These are phyloP conservation scores for Cryphonectria carpinicola DNA, from an alignment of 2,329 filamentous ascomycete species.

Conservation along the genomic window DNA sequence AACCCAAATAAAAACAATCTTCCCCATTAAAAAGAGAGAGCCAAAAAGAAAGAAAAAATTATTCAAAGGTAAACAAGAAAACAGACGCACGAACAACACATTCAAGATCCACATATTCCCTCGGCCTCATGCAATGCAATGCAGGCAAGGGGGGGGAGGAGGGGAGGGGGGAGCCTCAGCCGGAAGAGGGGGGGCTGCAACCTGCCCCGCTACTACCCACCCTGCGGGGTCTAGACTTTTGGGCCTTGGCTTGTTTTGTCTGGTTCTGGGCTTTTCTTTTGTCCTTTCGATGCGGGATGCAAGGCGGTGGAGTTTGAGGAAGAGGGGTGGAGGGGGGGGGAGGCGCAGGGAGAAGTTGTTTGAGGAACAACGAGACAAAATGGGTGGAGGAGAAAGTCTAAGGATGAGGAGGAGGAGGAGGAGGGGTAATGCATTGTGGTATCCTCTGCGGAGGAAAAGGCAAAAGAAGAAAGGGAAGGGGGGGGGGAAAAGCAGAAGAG, in stretches of 20 bases:
- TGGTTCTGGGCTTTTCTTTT: conserved; percentile 1
- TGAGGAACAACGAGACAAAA: not conserved
- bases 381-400: not conserved
- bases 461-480: not conserved
- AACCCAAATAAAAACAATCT: not conserved
- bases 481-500: not conserved
- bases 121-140: conserved; percentile 2
- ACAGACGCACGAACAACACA: not conserved
- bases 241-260: not conserved
- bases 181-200: not conserved
- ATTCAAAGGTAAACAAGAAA: not conserved
- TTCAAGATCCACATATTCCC: not conserved
- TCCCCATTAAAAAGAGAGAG: too few species aligned
- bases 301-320: not conserved
- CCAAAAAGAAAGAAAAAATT: not conserved
- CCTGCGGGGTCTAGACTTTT: not conserved
- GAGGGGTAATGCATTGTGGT: not conserved
- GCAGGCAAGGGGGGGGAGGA: not conserved
- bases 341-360: not conserved
- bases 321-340: not conserved
- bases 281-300: not conserved
- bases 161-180: not conserved
- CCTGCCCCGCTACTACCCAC: not conserved
- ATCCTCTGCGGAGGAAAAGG: not conserved
- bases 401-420: not conserved